Base-by-base conservation (phyloP, 768 basidiomycete species). In the Rhizopogon vinicolor region DNA sequence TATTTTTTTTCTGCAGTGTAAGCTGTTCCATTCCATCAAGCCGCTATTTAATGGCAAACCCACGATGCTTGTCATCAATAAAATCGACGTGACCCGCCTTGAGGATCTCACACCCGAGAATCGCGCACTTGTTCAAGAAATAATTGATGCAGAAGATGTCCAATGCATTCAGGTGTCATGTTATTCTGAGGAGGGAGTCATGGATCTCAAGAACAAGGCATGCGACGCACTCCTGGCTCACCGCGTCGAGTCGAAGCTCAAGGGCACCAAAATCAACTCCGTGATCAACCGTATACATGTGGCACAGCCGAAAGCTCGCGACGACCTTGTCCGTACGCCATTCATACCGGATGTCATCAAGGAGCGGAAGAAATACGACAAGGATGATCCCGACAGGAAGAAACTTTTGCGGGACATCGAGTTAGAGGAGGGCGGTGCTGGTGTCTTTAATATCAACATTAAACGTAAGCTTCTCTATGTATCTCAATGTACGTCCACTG, bases 21-120 rank as follows among this genome's bases (percentile, higher is more conserved):
- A 97, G 78, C 86, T 98, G 60, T 98, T 95, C 85, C 91, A 98
- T 71, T 98, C 97, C 49, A 98, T 99, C 76, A 98, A 98, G 74
- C 97, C 97, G 40, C 83, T 99, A 46, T 99, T 99, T 74, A 77
- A 80, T 51, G 89, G 88, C 70, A 98, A 98, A 73, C 96, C 95
- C 41, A 91, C 88, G 44, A 64, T 99, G 55, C 86, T 99, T 37
- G 95, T 98, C 63, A 86, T 98, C 72, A 99, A 99, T 84, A 99
- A 99, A 81, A 87, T 94, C 63, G 97, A 99, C 67, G 86, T 98
- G 56, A 89, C 77, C 63, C 87, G 93, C 46, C 82, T 95, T 28
- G 88, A 91, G 41, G 93, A 98, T 64, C 81, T 98, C 25, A 70
- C 82, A 12, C 75, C 85, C 9, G 90, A 92, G 62, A 83, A 83